Evolutionary conservation across 371 early-diverging fungal genomes (phyloP).

Genomic region (Batrachochytrium dendrobatidis): DNA sequence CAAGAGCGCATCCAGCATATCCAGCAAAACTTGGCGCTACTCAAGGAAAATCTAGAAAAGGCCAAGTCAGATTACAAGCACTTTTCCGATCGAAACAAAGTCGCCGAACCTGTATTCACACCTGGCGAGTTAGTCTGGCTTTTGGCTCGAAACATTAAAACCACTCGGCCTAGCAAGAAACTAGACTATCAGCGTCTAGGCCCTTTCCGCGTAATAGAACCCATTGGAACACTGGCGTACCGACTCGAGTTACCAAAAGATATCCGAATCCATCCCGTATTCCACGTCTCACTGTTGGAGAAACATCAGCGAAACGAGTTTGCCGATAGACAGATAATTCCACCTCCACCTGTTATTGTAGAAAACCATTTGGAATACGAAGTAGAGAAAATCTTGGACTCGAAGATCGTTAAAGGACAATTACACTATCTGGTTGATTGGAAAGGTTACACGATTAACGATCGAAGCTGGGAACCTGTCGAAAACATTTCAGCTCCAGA

Average conservation of each 20-base stretch:
- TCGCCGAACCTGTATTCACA: conserved; percentile 3
- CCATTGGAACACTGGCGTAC: conserved; percentile 6
- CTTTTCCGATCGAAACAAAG: conserved; percentile 5
- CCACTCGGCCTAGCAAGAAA: conserved; percentile 10
- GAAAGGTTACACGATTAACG: background rate
- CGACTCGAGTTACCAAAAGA: background rate
- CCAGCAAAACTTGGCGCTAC: background rate
- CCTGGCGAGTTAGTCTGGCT: conserved; percentile 16
- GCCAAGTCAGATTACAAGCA: conserved; percentile 4
- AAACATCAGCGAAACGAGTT: background rate
- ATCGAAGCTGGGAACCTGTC: background rate
- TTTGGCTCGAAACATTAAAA: conserved; percentile 6
- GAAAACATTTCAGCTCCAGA: no score
- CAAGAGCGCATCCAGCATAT: conserved; percentile 1
- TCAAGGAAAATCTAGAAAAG: conserved; percentile 1
- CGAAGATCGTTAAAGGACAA: background rate
- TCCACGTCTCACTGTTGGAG: conserved; percentile 11
- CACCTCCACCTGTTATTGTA: conserved; percentile 13
- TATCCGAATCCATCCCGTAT: conserved; percentile 13
- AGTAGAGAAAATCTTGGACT: conserved; percentile 12
- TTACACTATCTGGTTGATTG: conserved; percentile 7
- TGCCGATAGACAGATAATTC: background rate
- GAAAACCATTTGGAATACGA: conserved; percentile 11
- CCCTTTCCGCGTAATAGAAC: conserved; percentile 9
- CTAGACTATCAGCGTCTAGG: conserved; percentile 13